Evolutionary conservation across 2,329 filamentous ascomycete species (phyloP).

Genomic region (Teratosphaeria destructans): DNA sequence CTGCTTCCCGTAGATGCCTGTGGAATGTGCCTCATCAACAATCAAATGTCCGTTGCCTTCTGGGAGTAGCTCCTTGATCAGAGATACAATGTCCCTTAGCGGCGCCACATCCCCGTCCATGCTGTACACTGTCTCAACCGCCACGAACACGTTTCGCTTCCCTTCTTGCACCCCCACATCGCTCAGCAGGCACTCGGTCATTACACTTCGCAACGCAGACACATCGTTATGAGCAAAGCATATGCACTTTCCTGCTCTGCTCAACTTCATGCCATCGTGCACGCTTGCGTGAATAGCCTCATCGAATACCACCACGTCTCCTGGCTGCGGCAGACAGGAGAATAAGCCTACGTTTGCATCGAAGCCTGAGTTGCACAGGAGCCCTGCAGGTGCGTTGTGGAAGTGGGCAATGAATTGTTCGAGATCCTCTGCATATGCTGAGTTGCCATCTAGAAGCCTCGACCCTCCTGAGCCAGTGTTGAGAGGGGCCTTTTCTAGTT

Average conservation of each 20-base stretch:
- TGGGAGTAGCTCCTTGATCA: conserved; percentile 48
- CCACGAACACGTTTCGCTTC: conserved; percentile 51
- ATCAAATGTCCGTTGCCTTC: conserved; percentile 50
- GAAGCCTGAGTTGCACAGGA: conserved; percentile 50
- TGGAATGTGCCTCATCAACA: conserved; percentile 60
- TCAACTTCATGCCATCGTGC: conserved; percentile 64
- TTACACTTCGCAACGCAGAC: conserved; percentile 19
- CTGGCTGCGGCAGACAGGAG: conserved; percentile 36
- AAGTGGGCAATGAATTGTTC: conserved; percentile 50
- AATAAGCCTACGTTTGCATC: conserved; percentile 42
- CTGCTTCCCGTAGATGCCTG: conserved; percentile 46
- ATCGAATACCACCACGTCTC: conserved; percentile 55
- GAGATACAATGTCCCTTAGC: conserved; percentile 48
- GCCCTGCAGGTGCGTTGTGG: conserved; percentile 46
- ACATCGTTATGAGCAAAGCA: conserved; percentile 51
- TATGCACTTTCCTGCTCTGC: conserved; percentile 40
- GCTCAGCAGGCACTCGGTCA: conserved; percentile 22
- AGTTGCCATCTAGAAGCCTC: conserved; percentile 56
- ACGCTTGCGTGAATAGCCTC: conserved; percentile 68
- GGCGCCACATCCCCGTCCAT: conserved; percentile 73
- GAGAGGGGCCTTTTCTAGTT: conserved; percentile 28
- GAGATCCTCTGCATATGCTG: conserved; percentile 46
- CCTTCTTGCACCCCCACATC: conserved; percentile 28
- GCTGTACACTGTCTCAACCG: conserved; percentile 63
- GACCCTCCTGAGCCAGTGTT: conserved; percentile 48